Conservation (phyloP, 176 grass and related monocot species). For the Themeda triandra region DNA sequence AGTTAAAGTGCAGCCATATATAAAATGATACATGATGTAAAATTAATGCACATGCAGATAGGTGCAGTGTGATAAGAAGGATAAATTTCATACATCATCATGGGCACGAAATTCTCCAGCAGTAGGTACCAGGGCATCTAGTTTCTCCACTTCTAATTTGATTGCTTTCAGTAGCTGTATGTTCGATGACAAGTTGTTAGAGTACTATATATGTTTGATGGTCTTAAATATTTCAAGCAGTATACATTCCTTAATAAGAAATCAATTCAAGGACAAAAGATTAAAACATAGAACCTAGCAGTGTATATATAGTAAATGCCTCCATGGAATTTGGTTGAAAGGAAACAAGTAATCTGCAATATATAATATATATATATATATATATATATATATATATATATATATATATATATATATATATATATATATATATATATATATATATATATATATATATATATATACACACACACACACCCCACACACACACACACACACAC, state of each 20-base stretch:
- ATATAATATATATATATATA: too few species aligned
- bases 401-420: too few species aligned
- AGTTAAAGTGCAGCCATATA: not conserved
- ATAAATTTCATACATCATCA: not conserved
- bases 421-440: too few species aligned
- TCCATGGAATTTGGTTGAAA: too few species aligned
- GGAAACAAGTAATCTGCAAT: too few species aligned
- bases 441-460: too few species aligned
- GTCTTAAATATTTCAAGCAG: not conserved
- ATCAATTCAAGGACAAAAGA: not conserved
- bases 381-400: too few species aligned
- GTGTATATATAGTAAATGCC: not conserved
- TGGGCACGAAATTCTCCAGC: not conserved
- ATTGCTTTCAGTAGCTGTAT: not conserved
- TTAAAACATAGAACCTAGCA: not conserved
- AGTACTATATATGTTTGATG: not conserved
- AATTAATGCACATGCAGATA: not conserved
- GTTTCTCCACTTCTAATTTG: constrained; percentile 9
- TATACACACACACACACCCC: too few species aligned
- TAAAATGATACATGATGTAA: not conserved
- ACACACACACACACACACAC: too few species aligned
- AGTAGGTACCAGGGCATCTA: not conserved
- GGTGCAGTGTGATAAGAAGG: not conserved
- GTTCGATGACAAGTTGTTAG: not conserved
- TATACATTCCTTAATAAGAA: not conserved